Evolutionary conservation across 2,329 filamentous ascomycete genomes (phyloP), one percentile per base, ranked within the genome.

Genomic region (Ophiostoma himal-ulmi): DNA sequence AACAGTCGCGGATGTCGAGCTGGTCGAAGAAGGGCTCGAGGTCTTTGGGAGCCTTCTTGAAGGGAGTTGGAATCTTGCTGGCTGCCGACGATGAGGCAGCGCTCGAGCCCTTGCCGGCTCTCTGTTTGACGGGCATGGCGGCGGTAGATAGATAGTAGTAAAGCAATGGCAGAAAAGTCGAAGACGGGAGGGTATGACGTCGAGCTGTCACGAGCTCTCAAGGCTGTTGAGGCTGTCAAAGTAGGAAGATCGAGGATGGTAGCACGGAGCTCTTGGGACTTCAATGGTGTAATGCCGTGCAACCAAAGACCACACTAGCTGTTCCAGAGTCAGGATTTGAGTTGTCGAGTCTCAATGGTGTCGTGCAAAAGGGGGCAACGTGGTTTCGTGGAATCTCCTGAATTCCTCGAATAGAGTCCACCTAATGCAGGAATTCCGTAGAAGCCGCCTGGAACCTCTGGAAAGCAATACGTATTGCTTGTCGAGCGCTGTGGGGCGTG

Each of bases 1-100:
- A 97, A 77, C 96, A 85, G 78, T 92, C 88, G 70, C 85, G 81
- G 70, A 85, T 83, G 71, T 88, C 85, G 72, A 97, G 88, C 62
- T 83, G 85, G 48, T 85, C 81, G 76, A 91, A 84, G 77, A 96
- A 89, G 13, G 88, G 85, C 68, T 83, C 76, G 69, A 96, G 85
- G 41, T 84, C 82, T 67, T 85, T 78, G 0, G 91, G 87, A 0
- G 88, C 87, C 71, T 83, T 83, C 74, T 85, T 85, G 83, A 95
- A 96, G 8, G 92, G 92, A 39, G 83, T 78, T 0, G 89, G 89
- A 8, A 82, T 83, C 5, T 78, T 76, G 37, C 26, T 69, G 14
- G n/a, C 34, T 22, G 17, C 14, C 6, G 48, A 20, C 66, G 20
- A 60, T 13, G 48, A 68, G 52, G 48, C 30, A 30, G 48, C 41